These are phyloP conservation scores for Postia placenta DNA, from an alignment of 768 basidiomycete species.

Conservation along the genomic window DNA sequence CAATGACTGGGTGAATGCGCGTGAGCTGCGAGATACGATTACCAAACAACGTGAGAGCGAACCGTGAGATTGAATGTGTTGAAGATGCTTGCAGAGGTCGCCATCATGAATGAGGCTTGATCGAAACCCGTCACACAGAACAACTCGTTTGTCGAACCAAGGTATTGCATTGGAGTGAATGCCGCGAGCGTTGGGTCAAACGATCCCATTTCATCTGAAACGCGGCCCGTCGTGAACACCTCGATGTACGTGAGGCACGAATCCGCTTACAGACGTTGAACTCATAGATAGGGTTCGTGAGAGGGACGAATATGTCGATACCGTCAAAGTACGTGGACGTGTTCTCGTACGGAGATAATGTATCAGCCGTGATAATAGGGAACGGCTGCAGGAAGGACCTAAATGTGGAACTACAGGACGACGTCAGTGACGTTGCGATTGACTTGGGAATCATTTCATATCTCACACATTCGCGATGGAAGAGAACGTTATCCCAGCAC, in stretches of 20 bases:
- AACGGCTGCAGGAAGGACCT: constrained; percentile 36
- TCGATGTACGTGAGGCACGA: neutral
- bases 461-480: constrained; percentile 34
- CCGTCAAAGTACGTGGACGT: constrained; percentile 37
- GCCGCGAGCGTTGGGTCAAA: constrained; percentile 68
- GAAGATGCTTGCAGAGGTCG: constrained; percentile 68
- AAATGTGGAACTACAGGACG: neutral
- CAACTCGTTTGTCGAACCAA: constrained; percentile 58
- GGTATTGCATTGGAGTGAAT: constrained; percentile 55
- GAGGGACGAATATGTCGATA: constrained; percentile 38
- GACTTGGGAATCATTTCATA: too few relatives aligned
- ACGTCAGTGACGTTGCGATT: too few relatives aligned
- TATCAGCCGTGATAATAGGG: constrained; percentile 59
- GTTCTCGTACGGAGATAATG: constrained; percentile 41
- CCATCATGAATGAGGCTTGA: constrained; percentile 69
- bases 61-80: constrained; percentile 35
- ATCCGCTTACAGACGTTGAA: constrained; percentile 15
- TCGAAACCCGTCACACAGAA: constrained; percentile 73
- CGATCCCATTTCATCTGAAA: constrained; percentile 63
- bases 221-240: neutral
- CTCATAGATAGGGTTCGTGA: constrained; percentile 27
- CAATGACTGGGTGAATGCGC: too few relatives aligned
- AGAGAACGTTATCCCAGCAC: constrained; percentile 68
- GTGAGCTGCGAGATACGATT: too few relatives aligned
- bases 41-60: constrained; percentile 1